phyloP scores from a whole-genome alignment of 176 grass and related monocot species.

The Dendrocalamus sinicus region DNA sequence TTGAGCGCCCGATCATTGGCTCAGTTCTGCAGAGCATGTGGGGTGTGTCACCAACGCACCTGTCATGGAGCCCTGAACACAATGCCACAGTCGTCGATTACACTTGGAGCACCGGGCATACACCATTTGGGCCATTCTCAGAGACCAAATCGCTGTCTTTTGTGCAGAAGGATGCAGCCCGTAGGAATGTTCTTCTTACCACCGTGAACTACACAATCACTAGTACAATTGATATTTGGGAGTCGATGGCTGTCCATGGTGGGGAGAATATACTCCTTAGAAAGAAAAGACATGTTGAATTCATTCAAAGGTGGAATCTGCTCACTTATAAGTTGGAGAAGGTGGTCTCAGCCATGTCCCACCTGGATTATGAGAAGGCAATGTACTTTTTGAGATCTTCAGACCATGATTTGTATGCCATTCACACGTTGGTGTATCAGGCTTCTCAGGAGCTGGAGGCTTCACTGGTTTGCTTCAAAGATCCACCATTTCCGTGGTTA shows the following conservation, averaged over 20 bases:
- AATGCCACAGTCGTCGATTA: conserved; percentile 77
- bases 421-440: conserved; percentile 78
- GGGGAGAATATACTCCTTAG: conserved; percentile 80
- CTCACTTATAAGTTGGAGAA: conserved; percentile 90
- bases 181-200: conserved; percentile 86
- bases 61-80: conserved; percentile 78
- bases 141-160: conserved; percentile 89
- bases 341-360: conserved; percentile 81
- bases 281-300: conserved; percentile 83
- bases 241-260: conserved; percentile 80
- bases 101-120: conserved; percentile 88
- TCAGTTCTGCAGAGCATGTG: conserved; percentile 95
- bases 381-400: conserved; percentile 82
- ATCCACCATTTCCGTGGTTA: conserved; percentile 91
- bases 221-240: conserved; percentile 66
- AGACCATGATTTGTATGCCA: conserved; percentile 89
- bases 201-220: conserved; percentile 85
- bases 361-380: conserved; percentile 86
- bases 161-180: conserved; percentile 91
- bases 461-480: conserved; percentile 83
- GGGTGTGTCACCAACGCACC: conserved; percentile 82
- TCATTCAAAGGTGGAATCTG: conserved; percentile 96
- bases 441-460: conserved; percentile 91
- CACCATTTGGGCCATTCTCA: conserved; percentile 89
- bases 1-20: conserved; percentile 77